Evolutionary conservation across 352 stramenopile species (phyloP).

Genomic region (Paralagenidium karlingii): DNA sequence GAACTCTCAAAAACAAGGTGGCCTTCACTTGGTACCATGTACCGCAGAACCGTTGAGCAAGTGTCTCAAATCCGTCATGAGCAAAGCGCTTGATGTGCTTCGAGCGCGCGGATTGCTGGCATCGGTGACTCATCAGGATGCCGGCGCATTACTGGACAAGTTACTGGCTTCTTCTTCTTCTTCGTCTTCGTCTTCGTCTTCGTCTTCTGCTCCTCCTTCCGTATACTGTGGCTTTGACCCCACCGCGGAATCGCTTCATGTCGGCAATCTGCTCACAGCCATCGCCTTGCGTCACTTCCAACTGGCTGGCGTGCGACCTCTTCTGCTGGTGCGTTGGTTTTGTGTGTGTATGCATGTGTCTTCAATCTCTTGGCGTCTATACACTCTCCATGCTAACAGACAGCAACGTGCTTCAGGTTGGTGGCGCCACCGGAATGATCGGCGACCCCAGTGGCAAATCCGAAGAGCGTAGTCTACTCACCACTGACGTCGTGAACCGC

Average conservation of each 20-base stretch:
- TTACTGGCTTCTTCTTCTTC: slow-evolving; percentile 11
- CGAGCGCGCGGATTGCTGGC: slow-evolving; percentile 59
- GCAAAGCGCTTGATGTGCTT: slow-evolving; percentile 41
- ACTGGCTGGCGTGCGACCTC: slow-evolving; percentile 75
- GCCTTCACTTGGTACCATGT: not conserved
- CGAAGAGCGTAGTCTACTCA: slow-evolving; percentile 92
- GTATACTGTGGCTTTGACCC: slow-evolving; percentile 88
- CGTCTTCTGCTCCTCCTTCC: slow-evolving; percentile 10
- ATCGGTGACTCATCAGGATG: slow-evolving; percentile 53
- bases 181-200: slow-evolving; percentile 17
- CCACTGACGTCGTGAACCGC: slow-evolving; percentile 83
- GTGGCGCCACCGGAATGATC: slow-evolving; percentile 87
- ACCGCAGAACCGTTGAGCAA: not conserved
- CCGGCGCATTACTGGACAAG: slow-evolving; percentile 32
- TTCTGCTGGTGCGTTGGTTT: slow-evolving; percentile 44
- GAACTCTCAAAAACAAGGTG: no score
- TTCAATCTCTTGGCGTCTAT: not conserved
- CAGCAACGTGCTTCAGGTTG: no score
- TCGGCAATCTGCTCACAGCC: slow-evolving; percentile 83
- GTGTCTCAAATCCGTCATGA: slow-evolving; percentile 25
- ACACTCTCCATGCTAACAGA: no score
- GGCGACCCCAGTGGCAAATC: slow-evolving; percentile 98
- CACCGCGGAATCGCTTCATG: slow-evolving; percentile 84
- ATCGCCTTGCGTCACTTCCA: slow-evolving; percentile 85
- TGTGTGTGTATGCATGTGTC: not conserved